A percentile compares a stretch with the other conserved stretches of the same genome.
phyloP scores from a whole-genome alignment of 768 basidiomycete genomes.

The Agaricus subrufescens region DNA sequence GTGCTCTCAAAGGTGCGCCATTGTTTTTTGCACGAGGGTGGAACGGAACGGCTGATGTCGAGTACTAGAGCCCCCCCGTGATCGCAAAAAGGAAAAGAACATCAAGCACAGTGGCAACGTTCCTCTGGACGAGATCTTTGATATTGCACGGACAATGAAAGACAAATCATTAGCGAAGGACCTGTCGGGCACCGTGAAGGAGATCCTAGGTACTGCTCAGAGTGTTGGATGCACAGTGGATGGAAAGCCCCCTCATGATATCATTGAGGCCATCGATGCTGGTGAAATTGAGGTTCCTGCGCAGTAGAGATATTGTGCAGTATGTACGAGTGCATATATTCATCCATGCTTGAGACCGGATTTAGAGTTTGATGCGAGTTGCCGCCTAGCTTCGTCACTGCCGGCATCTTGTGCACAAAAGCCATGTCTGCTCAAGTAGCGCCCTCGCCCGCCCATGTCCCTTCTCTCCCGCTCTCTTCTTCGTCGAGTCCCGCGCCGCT shows the following conservation, averaged over 20 bases:
- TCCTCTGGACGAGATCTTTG: conserved; percentile 86
- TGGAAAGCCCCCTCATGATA: conserved; percentile 86
- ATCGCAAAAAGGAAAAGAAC: conserved; percentile 99
- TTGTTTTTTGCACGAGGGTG: background rate
- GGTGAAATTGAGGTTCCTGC: conserved; percentile 85
- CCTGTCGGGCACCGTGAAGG: conserved; percentile 86
- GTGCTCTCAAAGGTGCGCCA: conserved; percentile 89
- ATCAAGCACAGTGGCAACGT: conserved; percentile 98
- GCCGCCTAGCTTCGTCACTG: too few species aligned
- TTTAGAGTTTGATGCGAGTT: background rate
- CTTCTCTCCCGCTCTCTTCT: background rate
- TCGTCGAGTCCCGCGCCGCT: background rate
- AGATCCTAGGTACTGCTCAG: conserved; percentile 98
- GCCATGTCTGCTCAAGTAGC: too few species aligned
- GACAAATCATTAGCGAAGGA: conserved; percentile 92
- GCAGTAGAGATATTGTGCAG: conserved; percentile 50
- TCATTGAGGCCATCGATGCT: conserved; percentile 83
- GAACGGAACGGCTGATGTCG: background rate
- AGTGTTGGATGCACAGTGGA: conserved; percentile 96
- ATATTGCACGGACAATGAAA: conserved; percentile 96
- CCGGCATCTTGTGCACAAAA: too few species aligned
- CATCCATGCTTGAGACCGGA: conserved; percentile 16
- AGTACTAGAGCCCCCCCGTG: conserved; percentile 87
- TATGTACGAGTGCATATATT: conserved; percentile 12
- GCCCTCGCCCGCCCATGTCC: too few species aligned